Percentiles rank a stretch among this genome's conserved stretches.
These are phyloP conservation scores for Monosporascus ibericus DNA, from an alignment of 2,329 filamentous ascomycete genomes.

Conservation along the genomic window DNA sequence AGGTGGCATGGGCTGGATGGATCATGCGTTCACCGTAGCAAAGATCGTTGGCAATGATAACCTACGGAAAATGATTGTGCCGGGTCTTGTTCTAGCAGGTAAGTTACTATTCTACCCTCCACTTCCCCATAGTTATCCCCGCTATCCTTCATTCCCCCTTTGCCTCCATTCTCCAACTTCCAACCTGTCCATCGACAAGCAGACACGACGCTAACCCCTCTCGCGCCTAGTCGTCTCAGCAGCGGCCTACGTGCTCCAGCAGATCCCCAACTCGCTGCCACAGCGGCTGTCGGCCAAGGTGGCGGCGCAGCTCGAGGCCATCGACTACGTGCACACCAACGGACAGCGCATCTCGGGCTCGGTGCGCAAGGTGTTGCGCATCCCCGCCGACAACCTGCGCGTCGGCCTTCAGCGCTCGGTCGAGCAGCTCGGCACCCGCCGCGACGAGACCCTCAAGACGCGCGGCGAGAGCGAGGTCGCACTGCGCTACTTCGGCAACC, in stretches of 20 bases:
- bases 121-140: no score
- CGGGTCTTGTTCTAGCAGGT: conserved; percentile 74
- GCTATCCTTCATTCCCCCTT: no score
- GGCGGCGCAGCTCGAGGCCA: conserved; percentile 66
- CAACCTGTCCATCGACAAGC: conserved; percentile 2
- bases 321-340: conserved; percentile 93
- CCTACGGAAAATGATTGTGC: conserved; percentile 71
- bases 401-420: conserved; percentile 78
- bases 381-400: conserved; percentile 80
- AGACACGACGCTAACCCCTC: conserved; percentile 25
- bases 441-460: conserved; percentile 77
- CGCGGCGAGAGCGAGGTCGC: conserved; percentile 80
- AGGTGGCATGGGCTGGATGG: conserved; percentile 81
- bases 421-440: conserved; percentile 71
- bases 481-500: conserved; percentile 81
- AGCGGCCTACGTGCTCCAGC: conserved; percentile 72
- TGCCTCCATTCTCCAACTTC: background rate
- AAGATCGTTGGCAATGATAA: conserved; percentile 78
- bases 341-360: conserved; percentile 76
- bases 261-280: conserved; percentile 85
- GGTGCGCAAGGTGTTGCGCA: conserved; percentile 81
- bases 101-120: conserved; percentile 33
- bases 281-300: conserved; percentile 82
- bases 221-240: conserved; percentile 58
- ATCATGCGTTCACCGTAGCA: conserved; percentile 76